Percentiles rank a stretch among this genome's conserved stretches.
Conservation (phyloP, 208 protist species). For the Herpetomonas samuelpessoai region DNA sequence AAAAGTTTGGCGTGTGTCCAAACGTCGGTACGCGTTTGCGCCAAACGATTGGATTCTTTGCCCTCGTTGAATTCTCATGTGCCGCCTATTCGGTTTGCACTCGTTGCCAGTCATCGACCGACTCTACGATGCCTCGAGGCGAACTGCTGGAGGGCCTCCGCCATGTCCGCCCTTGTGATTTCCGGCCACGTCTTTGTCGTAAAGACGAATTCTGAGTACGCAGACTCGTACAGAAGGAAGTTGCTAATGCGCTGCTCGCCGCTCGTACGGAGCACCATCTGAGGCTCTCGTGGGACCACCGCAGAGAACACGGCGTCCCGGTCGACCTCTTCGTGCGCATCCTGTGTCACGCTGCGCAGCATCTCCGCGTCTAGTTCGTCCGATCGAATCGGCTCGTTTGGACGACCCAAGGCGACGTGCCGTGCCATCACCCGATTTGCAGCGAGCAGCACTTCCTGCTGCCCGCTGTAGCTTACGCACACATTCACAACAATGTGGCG, state of each 20-base stretch:
- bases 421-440: conserved; percentile 47
- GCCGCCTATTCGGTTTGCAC: no score
- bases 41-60: no score
- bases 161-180: conserved; percentile 46
- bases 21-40: conserved; percentile 39
- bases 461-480: conserved; percentile 89
- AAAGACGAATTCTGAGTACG: conserved; percentile 86
- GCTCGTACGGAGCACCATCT: conserved; percentile 84
- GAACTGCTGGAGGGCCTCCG: conserved; percentile 41
- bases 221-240: conserved; percentile 86
- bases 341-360: conserved; percentile 82
- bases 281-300: conserved; percentile 44
- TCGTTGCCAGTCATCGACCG: no score
- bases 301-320: conserved; percentile 29
- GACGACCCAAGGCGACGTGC: conserved; percentile 1
- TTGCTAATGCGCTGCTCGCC: conserved; percentile 86
- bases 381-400: conserved; percentile 26
- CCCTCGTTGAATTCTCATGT: no score
- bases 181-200: conserved; percentile 80
- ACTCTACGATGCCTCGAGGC: conserved; percentile 1
- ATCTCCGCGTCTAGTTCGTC: conserved; percentile 64
- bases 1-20: conserved; percentile 23
- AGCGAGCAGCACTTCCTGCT: conserved; percentile 61
- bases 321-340: conserved; percentile 55
- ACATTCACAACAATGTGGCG: conserved; percentile 78